Conservation (phyloP, 2,329 filamentous ascomycete genomes). For the Colletotrichum sublineola region DNA sequence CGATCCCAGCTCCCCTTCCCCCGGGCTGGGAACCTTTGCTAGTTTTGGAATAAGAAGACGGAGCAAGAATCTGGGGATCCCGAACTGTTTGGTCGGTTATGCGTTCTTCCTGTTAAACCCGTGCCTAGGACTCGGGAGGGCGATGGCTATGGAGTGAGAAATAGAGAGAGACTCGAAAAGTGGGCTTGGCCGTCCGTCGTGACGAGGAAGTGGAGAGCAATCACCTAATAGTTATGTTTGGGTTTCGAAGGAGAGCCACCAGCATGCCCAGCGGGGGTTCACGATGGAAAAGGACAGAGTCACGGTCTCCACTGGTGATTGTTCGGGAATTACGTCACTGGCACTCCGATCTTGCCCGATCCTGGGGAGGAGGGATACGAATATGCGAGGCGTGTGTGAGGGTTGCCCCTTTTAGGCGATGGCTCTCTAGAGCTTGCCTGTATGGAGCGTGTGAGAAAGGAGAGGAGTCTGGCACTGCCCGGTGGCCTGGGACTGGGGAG, state of each 20-base stretch:
- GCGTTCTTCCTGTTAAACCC: neutral
- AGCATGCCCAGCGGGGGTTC: neutral
- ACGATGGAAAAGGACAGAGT: slow-evolving; percentile 2
- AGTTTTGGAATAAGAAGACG: neutral
- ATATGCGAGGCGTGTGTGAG: slow-evolving; percentile 2
- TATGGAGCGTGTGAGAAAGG: neutral
- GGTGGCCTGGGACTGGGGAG: neutral
- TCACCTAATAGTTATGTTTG: slow-evolving; percentile 7
- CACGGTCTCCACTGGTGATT: slow-evolving; percentile 13
- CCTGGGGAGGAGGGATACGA: neutral
- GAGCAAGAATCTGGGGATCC: slow-evolving; percentile 29
- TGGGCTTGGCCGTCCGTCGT: neutral
- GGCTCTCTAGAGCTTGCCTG: neutral
- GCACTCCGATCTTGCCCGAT: slow-evolving; percentile 9
- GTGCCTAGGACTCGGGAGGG: neutral
- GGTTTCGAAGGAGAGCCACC: neutral
- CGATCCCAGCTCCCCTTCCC: neutral
- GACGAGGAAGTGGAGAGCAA: slow-evolving; percentile 5
- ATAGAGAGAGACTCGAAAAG: neutral
- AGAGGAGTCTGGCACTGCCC: neutral
- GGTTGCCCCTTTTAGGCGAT: neutral
- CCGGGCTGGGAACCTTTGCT: neutral
- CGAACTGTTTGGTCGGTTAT: slow-evolving; percentile 11
- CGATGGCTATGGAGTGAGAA: no score
- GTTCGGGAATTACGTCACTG: slow-evolving; percentile 37